phyloP scores from a whole-genome alignment of 768 basidiomycete species.

The Suillus ampliporus region DNA sequence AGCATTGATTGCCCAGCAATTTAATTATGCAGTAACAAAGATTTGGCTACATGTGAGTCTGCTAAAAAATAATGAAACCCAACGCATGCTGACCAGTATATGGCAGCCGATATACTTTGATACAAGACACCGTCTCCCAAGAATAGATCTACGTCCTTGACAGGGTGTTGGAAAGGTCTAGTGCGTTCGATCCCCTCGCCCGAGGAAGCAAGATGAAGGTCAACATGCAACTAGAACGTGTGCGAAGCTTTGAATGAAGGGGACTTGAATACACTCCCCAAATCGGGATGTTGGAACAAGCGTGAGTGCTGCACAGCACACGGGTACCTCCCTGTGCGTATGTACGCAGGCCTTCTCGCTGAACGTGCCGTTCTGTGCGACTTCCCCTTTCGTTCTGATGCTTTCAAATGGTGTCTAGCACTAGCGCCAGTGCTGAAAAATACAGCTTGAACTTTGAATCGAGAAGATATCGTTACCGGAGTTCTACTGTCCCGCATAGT shows the following conservation, averaged over 20 bases:
- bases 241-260: not conserved
- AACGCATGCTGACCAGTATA: too few relatives aligned
- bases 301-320: not conserved
- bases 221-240: not conserved
- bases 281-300: not conserved
- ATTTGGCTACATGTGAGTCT: not conserved
- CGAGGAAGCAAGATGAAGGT: not conserved
- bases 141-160: not conserved
- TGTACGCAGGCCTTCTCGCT: too few relatives aligned
- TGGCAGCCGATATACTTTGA: too few relatives aligned
- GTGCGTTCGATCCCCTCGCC: not conserved
- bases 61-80: not conserved
- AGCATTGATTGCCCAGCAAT: not conserved
- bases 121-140: not conserved
- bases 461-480: too few relatives aligned
- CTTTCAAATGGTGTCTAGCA: too few relatives aligned
- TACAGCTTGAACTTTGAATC: not conserved
- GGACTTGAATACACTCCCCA: not conserved
- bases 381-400: not conserved
- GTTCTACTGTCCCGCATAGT: not conserved
- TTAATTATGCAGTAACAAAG: too few relatives aligned
- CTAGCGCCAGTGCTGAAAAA: not conserved
- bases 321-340: too few relatives aligned
- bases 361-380: too few relatives aligned
- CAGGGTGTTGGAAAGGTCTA: not conserved